Evolutionary conservation across 768 basidiomycete genomes (phyloP).

Genomic region (Pleurotus djamor): DNA sequence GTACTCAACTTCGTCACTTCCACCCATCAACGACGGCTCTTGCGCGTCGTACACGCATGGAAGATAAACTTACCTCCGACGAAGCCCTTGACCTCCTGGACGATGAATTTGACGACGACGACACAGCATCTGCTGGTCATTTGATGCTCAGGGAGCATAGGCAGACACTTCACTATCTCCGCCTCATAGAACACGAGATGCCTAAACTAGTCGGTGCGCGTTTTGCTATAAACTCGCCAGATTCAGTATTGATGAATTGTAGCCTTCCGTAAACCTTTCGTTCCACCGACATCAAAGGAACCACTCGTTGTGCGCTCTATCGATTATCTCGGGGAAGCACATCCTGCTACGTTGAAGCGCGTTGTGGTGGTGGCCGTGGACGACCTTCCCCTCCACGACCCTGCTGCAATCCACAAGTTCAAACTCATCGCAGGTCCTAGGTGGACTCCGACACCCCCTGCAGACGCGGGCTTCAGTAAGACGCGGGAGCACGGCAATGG

Average conservation of each 20-base stretch:
- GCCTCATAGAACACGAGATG: slow-evolving; percentile 88
- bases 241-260: slow-evolving; percentile 5
- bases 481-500: slow-evolving; percentile 61
- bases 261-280: slow-evolving; percentile 85
- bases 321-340: slow-evolving; percentile 74
- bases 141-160: slow-evolving; percentile 72
- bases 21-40: slow-evolving; percentile 22
- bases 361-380: slow-evolving; percentile 75
- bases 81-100: slow-evolving; percentile 42
- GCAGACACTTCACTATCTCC: slow-evolving; percentile 71
- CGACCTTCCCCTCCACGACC: slow-evolving; percentile 60
- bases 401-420: slow-evolving; percentile 76
- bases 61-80: slow-evolving; percentile 37
- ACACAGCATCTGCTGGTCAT: slow-evolving; percentile 72
- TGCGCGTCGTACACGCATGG: slow-evolving; percentile 32
- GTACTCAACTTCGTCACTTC: slow-evolving; percentile 11
- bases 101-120: slow-evolving; percentile 48
- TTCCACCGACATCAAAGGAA: slow-evolving; percentile 53
- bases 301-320: slow-evolving; percentile 74
- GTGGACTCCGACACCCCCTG: slow-evolving; percentile 76
- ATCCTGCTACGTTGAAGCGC: slow-evolving; percentile 71
- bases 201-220: slow-evolving; percentile 75
- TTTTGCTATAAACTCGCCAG: background rate
- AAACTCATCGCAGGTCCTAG: slow-evolving; percentile 87
- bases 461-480: slow-evolving; percentile 59